Evolutionary conservation across 179 eudicot genomes (phyloP), one percentile per base, ranked within the genome.

Genomic region (Silene noctiflora): DNA sequence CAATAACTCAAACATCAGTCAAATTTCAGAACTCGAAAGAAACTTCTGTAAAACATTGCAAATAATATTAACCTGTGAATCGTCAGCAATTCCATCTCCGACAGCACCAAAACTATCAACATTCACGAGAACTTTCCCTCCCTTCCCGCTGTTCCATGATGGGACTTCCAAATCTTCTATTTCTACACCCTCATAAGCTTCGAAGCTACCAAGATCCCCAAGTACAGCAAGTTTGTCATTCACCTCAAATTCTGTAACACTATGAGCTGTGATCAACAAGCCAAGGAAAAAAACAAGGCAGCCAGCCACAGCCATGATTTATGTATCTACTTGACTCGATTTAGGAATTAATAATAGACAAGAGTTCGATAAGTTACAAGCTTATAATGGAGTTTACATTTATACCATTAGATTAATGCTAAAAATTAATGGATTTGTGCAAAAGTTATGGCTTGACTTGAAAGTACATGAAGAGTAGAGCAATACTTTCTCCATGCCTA

Each of bases 1-100:
- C 4, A 27, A 29, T 25, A 64, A 29, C 68, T 29, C 68, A 29
- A 29, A 64, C 19, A 31, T 64, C 68, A 64, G 68, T 64, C 8
- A 42, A 62, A 10, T 12, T 10, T 59, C 25, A 62, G 27, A 62
- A 11, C 24, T 27, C 68, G 17, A 31, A 31, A 27, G 29, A 14
- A 14, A 62, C 16, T 0, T 17, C 33, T n/a, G 10, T 56, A 56
- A 6, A 70, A 44, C 16, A 74, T 74, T 33, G 70, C 61, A 56
- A 44, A 67, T 27, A 4, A 55, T 63, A 93, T 29, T 29, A 29
- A 29, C 98, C 95, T 87, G 80, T 46, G 95, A 86, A 81, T 93
- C 97, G 81, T 93, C 98, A 63, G 98, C 77, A 82, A 80, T 69
- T 63, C 98, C 98, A 84, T 93, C 87, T 68, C 97, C 98, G 68